Evolutionary conservation across 2,329 filamentous ascomycete genomes (phyloP), one percentile per base, ranked within the genome.

Genomic region (Fonsecaea pedrosoi): DNA sequence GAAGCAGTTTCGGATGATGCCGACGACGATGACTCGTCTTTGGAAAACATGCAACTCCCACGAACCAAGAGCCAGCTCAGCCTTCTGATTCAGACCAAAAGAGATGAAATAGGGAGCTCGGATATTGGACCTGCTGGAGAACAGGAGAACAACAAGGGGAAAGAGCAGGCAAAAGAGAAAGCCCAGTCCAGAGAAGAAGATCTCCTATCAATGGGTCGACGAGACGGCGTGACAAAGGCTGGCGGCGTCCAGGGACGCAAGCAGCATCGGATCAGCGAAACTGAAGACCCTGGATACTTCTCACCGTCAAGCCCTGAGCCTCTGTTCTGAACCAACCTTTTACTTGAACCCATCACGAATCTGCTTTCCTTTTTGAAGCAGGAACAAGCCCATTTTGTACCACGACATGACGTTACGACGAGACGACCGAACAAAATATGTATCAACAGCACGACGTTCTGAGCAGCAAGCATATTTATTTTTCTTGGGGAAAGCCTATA

Each of bases 51-150:
- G 55, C 38, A 54, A 58, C 60, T 72, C 2, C 69, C 67, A 15
- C 68, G 71, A 35, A 69, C 66, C 34, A 71, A 71, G 56, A 75
- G 73, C 35, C 71, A 75, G 42, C 65, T 75, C 30, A 74, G 72
- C 57, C 67, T 73, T 15, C 63, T 74, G 62, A 75, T 75, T 62
- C 69, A 72, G 54, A 60, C 62, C 58, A 70, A 70, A 48, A 67
- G 70, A 53, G 62, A 64, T 34, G 37, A 67, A 60, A 71, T 57
- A n/a, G 65, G 70, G 53, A 67, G 66, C 15, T 59, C 40, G 21
- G 63, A 69, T 25, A 60, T 69, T 57, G 67, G 68, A 18, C 64
- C 64, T 54, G 30, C 64, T 21, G 55, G 62, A 34, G 57, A 58
- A 54, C n/a, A 60, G 34, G 60, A 62, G 40, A 55, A 69, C 25